phyloP scores from a whole-genome alignment of 2,329 filamentous ascomycete genomes.

The Cryphonectria radicalis region DNA sequence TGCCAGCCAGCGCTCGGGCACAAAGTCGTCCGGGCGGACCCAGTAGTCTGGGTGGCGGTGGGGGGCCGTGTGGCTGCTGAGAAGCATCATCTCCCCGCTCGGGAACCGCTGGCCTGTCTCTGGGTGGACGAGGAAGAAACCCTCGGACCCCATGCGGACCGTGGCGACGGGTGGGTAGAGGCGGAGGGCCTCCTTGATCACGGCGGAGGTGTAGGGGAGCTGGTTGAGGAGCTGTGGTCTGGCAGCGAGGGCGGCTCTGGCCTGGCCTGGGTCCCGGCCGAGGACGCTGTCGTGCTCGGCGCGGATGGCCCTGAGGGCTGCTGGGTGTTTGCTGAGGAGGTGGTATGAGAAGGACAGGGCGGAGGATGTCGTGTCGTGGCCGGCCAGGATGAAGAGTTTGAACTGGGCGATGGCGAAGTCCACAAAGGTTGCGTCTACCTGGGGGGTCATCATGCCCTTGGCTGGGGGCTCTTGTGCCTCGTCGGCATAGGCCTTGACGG shows the following conservation, averaged over 20 bases:
- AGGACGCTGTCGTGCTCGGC: conserved; percentile 38
- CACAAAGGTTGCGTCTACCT: conserved; percentile 21
- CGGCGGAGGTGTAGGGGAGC: conserved; percentile 55
- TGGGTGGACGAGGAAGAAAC: conserved; percentile 42
- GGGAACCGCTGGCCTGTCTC: conserved; percentile 43
- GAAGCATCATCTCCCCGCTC: conserved; percentile 38
- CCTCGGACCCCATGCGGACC: conserved; percentile 40
- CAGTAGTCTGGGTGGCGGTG: conserved; percentile 42
- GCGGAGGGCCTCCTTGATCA: conserved; percentile 59
- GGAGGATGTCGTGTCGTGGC: conserved; percentile 26
- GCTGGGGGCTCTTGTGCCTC: conserved; percentile 20
- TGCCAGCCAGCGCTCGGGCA: conserved; percentile 49
- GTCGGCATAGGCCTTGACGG: conserved; percentile 34
- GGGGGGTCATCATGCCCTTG: neutral
- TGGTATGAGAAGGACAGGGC: conserved; percentile 26
- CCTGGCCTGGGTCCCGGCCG: conserved; percentile 35
- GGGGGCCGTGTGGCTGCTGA: conserved; percentile 32
- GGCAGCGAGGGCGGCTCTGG: conserved; percentile 41
- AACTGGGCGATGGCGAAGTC: conserved; percentile 30
- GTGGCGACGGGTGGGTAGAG: conserved; percentile 54
- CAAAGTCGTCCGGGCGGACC: conserved; percentile 43
- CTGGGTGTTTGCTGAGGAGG: conserved; percentile 34
- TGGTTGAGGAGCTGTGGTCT: conserved; percentile 52
- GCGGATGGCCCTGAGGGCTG: conserved; percentile 34
- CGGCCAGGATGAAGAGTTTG: conserved; percentile 37